Evolutionary conservation across 2,329 filamentous ascomycete species (phyloP), one percentile per base, ranked within the genome.

Genomic region (Bipolaris oryzae): DNA sequence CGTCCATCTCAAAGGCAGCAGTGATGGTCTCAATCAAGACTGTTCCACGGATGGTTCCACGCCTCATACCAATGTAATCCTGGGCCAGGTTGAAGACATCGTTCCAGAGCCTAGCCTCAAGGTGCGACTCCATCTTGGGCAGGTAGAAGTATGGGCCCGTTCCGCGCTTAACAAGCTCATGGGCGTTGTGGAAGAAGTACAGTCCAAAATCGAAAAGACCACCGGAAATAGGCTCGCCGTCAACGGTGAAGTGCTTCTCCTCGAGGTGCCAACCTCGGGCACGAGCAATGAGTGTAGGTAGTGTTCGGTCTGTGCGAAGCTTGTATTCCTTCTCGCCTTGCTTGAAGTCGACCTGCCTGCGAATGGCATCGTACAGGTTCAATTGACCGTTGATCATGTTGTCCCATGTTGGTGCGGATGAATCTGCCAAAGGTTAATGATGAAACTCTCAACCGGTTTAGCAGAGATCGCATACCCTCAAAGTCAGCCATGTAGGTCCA

Each of bases 401-500:
- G 67, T 96, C 92, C 95, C 95, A 99, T 41, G 95, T 97, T 21
- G 95, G 95, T 21, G 95, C 93, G 73, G 85, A 95, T 6, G 95
- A 96, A 78, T 98, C 93, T 96, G 70, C 15, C 10, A 1, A 6
- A 16, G 44, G 54, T 73, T 37, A 71, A 60, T 23, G 15, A 16
- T 7, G 9, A 7, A 13, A 11, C 16, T 37, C 7, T n/a, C 5
- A 13, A 16, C 23, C 9, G 11, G 23, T 28, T 25, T 6, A 5
- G 1, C 9, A 15, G 46, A 10, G 23, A 16, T 20, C 37, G 34
- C 84, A 71, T 78, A 95, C 93, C 94, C 81, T 99, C 95, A 67
- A 99, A 96, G 79, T 99, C 95, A 45, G 95, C 95, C 95, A 99
- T 99, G 74, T 98, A 99, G 54, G 94, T 98, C 89, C 91, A 98